phyloP scores from a whole-genome alignment of 495 filamentous ascomycete genomes.

The Penicillium macrosclerotiorum region DNA sequence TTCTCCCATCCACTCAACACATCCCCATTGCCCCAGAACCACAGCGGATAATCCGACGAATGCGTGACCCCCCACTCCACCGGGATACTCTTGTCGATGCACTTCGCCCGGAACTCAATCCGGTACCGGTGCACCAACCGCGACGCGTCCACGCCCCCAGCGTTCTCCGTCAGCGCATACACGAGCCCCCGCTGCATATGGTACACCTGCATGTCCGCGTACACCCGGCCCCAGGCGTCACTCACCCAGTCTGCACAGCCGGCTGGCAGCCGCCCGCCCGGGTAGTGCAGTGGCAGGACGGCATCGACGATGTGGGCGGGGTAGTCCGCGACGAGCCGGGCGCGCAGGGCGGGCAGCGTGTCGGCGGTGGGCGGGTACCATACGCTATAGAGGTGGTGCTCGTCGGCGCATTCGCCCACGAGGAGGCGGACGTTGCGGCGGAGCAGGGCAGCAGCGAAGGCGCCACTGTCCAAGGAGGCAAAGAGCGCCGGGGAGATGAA shows the following conservation, averaged over 20 bases:
- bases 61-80: conserved; percentile 57
- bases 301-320: conserved; percentile 40
- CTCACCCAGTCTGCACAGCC: conserved; percentile 30
- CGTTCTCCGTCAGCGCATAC: conserved; percentile 26
- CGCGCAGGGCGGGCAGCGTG: conserved; percentile 35
- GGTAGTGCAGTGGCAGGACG: conserved; percentile 46
- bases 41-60: conserved; percentile 53
- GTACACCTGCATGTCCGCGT: conserved; percentile 58
- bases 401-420: conserved; percentile 55
- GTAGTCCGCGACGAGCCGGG: conserved; percentile 54
- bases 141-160: conserved; percentile 23
- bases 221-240: conserved; percentile 55
- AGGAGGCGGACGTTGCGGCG: conserved; percentile 48
- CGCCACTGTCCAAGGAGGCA: conserved; percentile 45
- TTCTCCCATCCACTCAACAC: conserved; percentile 41
- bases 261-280: conserved; percentile 24
- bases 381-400: conserved; percentile 50
- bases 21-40: conserved; percentile 56
- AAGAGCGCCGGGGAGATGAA: conserved; percentile 51
- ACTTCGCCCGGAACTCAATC: conserved; percentile 48
- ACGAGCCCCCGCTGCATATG: conserved; percentile 43
- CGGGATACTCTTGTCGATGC: conserved; percentile 40
- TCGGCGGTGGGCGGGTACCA: conserved; percentile 40
- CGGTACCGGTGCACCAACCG: conserved; percentile 44
- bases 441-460: conserved; percentile 41